Evolutionary conservation across 2,329 filamentous ascomycete genomes (phyloP), one percentile per base, ranked within the genome.

Genomic region (Colletotrichum orbiculare): DNA sequence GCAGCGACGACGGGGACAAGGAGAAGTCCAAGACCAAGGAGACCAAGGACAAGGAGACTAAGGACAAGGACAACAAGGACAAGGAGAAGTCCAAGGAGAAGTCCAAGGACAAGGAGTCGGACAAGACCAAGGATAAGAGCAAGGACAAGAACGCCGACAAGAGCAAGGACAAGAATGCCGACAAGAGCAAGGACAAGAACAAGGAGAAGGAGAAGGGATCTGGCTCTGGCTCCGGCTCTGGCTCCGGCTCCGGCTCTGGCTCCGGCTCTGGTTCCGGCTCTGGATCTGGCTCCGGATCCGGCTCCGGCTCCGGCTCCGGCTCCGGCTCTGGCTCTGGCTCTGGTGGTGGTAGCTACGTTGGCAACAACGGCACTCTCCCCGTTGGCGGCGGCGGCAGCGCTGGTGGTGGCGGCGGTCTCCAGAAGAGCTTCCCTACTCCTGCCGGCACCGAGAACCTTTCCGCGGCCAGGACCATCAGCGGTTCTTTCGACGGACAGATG

Each of bases 401-500:
- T 9, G 41, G 54, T 34, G 37, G 47, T 2, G 52, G 59, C 1
- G 60, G 60, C 25, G 60, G 60, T 0, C 47, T 58, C 3, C 47
- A 59, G 12, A 64, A 64, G 48, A 61, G 56, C 1, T 64, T 67
- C 13, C 65, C 65, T 10, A 58, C 62, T 1, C 63, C 79, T 6
- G 74, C 77, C 35, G 76, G 78, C 35, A 77, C 74, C 42, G 75
- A 80, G 46, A 64, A 72, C 42, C 77, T 78, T 47, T 74, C 73
- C 8, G 74, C 77, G 63, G 77, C 78, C 37, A 77, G 82, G 67
- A 71, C 75, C 5, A 77, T 81, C 25, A 74, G 73, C 25, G 75
- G 74, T 15, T 71, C 69, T 33, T 82, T 81, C 66, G 83, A 85
- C 67, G 82, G 83, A 56, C 79, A 76, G 17, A 82, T 84, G 81